Evolutionary conservation across 1,284 basidiomycete genomes (phyloP).

Genomic region (Moesziomyces antarcticus): DNA sequence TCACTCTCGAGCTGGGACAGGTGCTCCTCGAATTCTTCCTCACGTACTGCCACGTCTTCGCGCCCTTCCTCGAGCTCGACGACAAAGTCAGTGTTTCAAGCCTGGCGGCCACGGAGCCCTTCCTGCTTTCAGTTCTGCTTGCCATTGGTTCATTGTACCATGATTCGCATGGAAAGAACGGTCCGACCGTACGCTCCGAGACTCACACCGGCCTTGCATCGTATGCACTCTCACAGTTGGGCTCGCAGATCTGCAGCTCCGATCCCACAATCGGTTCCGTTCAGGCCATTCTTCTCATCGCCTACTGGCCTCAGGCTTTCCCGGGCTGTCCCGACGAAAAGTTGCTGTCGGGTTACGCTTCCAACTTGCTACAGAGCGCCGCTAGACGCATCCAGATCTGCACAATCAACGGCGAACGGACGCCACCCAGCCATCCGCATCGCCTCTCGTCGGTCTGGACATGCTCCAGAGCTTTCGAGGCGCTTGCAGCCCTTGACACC

Average conservation of each 20-base stretch:
- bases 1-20: conserved; percentile 34
- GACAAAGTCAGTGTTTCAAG: conserved; percentile 10
- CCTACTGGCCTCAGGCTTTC: conserved; percentile 44
- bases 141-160: conserved; percentile 33
- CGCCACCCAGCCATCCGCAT: conserved; percentile 12
- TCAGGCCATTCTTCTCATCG: conserved; percentile 40
- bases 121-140: conserved; percentile 34
- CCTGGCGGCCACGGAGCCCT: conserved; percentile 25
- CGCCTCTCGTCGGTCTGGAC: conserved; percentile 27
- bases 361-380: conserved; percentile 24
- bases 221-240: conserved; percentile 21
- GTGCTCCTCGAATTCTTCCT: conserved; percentile 35
- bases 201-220: conserved; percentile 21
- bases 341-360: conserved; percentile 21
- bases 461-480: conserved; percentile 27
- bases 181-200: conserved; percentile 14
- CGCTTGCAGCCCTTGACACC: conserved; percentile 31
- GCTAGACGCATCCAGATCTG: conserved; percentile 5
- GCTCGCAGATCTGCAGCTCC: conserved; percentile 16
- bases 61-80: conserved; percentile 37
- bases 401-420: conserved; percentile 13
- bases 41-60: conserved; percentile 42
- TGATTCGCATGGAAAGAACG: conserved; percentile 20
- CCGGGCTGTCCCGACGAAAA: conserved; percentile 39
- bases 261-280: conserved; percentile 28